Base-by-base conservation (phyloP, 345 rosid genomes). In the Boechera stricta region DNA sequence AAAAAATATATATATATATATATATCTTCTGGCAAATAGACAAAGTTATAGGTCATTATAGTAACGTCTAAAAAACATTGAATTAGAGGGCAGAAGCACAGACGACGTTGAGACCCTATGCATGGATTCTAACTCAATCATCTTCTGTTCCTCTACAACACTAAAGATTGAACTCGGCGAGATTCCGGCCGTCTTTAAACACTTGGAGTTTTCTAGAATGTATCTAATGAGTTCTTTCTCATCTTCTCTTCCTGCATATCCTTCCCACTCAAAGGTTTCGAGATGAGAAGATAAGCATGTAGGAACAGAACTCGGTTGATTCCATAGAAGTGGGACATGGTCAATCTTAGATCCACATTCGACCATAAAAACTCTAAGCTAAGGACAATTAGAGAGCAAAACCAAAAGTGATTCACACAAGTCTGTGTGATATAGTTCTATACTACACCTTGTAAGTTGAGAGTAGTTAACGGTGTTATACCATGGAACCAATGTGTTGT, bases 221-320 rank as follows among this genome's bases (percentile, higher is more conserved):
- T 49, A 67, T 6, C 18, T 33, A 29, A 47, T 28, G 56, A 65
- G 2, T 18, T 35, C 11, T 51, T 32, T 49, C 35, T 67, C 71
- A 4, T 32, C 29, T 66, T 49, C 71, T 48, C 71, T 67, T 35
- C 71, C 59, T 35, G 0, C 12, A 67, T 67, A 67, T 35, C 33
- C 32, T 0, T 13, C 21, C 69, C 69, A 64, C 10, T 29, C 18
- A 63, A 63, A 48, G 28, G 10, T 5, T 42, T 65, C 57, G 1
- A 65, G 70, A 47, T 32, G 56, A n/a, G 31, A 48, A 4, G 42
- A 47, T 42, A 65, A 49, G 10, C 58, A 33, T 7, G 0, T 13
- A 1, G 48, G 72, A 67, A 52, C 61, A 36, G 35, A 52, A 67
- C 36, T 13, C 13, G 72, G 72, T 13, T 67, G 33, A 7, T 52